Evolutionary conservation across 2,329 filamentous ascomycete genomes (phyloP), one percentile per base, ranked within the genome.

Genomic region (Bipolaris oryzae): DNA sequence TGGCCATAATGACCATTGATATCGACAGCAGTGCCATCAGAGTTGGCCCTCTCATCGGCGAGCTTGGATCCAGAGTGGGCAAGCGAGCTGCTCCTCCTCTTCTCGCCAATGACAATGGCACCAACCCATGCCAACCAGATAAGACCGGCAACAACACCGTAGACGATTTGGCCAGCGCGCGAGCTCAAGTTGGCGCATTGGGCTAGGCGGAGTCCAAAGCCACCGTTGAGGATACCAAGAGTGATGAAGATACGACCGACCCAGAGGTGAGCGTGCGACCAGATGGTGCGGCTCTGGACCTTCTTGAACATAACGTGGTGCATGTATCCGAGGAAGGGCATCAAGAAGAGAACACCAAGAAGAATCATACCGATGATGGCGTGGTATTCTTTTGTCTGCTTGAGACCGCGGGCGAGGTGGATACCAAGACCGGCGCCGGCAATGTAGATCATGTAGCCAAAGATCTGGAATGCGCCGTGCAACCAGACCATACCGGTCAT

Each of bases 211-310:
- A 85, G 77, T 0, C 84, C 84, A 1, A 86, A 69, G 0, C 83
- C 84, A n/a, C 82, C 84, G 64, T 85, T 86, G 67, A 86, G 76
- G 53, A 85, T 81, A 3, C 81, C 84, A 0, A 85, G 71, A 0
- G 79, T 74, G 11, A 86, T 79, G 20, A 80, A 74, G 25, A 76
- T 62, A 4, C 84, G 77, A 16, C 84, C 84, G 23, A 84, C 64
- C 84, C 84, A 86, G 45, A 85, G 75, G 62, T 87, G 84, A 3
- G 71, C 72, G 57, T 82, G 77, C 0, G 81, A 82, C 68, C 79
- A 81, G 6, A 77, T 59, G 1, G 79, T 81, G 33, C 81, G 80
- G 13, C 68, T 69, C 7, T 76, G 75, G 13, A 77, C 76, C 60
- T 78, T 80, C 50, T 80, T 79, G 74, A 80, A 86, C 38, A 80